A percentile compares a stretch with the other conserved stretches of the same genome.
Evolutionary conservation across 352 stramenopile genomes (phyloP).

Genomic region (Globisporangium solare): DNA sequence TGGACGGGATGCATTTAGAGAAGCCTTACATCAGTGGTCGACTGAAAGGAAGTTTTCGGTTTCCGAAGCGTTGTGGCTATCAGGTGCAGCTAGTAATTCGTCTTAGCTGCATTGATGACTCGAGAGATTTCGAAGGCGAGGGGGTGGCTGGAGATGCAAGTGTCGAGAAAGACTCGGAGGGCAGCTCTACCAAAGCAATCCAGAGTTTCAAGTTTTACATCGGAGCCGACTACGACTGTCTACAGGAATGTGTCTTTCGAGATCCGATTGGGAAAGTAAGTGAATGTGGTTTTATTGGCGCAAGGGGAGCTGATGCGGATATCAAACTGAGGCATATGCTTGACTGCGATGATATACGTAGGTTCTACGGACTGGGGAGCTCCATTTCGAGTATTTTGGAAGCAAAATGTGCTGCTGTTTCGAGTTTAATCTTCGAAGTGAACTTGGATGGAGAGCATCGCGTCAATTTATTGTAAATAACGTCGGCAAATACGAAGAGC

Average conservation of each 20-base stretch:
- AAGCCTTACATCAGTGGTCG: constrained; percentile 15
- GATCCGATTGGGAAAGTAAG: constrained; percentile 39
- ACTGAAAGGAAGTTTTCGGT: constrained; percentile 30
- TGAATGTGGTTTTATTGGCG: background rate
- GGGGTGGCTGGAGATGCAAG: background rate
- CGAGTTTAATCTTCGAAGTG: constrained; percentile 27
- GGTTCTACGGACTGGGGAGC: constrained; percentile 22
- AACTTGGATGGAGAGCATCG: constrained; percentile 7
- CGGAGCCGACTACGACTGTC: constrained; percentile 50
- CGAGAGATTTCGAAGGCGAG: too few relatives aligned
- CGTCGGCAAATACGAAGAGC: constrained; percentile 34
- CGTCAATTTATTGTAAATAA: constrained; percentile 15
- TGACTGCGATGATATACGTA: constrained; percentile 3
- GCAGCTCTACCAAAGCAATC: background rate
- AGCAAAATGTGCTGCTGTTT: constrained; percentile 57
- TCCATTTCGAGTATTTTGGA: constrained; percentile 60
- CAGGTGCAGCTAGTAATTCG: constrained; percentile 28
- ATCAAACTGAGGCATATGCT: too few relatives aligned
- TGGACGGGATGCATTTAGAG: constrained; percentile 20
- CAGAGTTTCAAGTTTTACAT: constrained; percentile 37
- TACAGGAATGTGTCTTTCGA: constrained; percentile 39
- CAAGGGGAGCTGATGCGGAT: too few relatives aligned
- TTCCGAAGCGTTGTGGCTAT: constrained; percentile 54
- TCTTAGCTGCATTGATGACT: background rate
- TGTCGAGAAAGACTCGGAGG: background rate